Evolutionary conservation across 73 alveolate genomes (phyloP), one percentile per base, ranked within the genome.

Genomic region (Halteria grandinella): DNA sequence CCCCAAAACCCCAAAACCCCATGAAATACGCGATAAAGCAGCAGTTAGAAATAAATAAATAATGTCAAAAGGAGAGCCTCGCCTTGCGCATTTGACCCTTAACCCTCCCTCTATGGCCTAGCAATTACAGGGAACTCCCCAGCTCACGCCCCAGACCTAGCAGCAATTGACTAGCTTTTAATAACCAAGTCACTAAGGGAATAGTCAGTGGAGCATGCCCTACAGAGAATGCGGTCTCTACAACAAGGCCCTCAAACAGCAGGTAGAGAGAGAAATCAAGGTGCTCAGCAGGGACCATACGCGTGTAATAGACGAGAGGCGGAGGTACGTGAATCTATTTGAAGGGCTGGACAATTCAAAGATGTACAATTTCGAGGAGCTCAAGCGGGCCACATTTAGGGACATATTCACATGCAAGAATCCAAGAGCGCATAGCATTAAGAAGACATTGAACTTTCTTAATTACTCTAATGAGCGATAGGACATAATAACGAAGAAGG

Each of bases 211-310:
- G 78, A 20, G 47, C 7, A 40, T 45, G 43, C 62, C 80, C 1
- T 66, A 66, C 34, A 43, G 80, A 66, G 80, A 66, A 66, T 66
- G 80, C 21, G 80, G 69, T 27, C 32, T 66, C 8, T 66, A 66
- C 47, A 66, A 66, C 28, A 41, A 44, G n/a, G 43, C 80, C 11
- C 12, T 66, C 2, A 66, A 66, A 28, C 47, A 51, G 1, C 25
- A 66, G 32, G 47, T 66, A 6, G 80, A 66, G 23, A 4, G 69
- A 66, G 80, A 66, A 28, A 66, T 45, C 58, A 66, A 66, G 32
- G 47, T 66, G 6, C 47, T 66, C 21, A 47, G 45, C 32, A 3
- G 80, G 47, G 80, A 66, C 29, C 31, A 44, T 21, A 8, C 18
- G 14, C 21, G 37, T 11, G 23, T 10, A 45, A 66, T 63, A 8